Evolutionary conservation across 495 filamentous ascomycete species (phyloP), one percentile per base, ranked within the genome.

Genomic region (Daldinia loculata): DNA sequence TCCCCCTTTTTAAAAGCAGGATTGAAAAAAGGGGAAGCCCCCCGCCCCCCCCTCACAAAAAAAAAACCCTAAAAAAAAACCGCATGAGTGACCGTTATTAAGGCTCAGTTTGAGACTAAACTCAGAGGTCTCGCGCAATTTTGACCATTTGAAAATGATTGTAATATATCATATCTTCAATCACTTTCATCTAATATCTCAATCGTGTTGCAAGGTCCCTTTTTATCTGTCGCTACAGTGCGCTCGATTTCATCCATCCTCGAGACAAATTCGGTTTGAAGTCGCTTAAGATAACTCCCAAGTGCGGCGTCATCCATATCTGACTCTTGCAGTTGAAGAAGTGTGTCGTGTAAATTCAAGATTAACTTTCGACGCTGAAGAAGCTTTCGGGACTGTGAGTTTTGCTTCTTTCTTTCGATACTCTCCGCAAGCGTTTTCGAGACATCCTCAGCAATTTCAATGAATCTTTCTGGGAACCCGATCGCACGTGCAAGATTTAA

Each of bases 261-360:
- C 11, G 83, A 72, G 5, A 90, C 85, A 75, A 97, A 97, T 57
- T 97, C 91, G 57, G 86, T 87, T 74, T 95, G 91, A 22, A 97
- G 78, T 39, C 85, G 86, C 53, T 80, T 83, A 60, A 98, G 76
- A 85, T 92, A 95, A 19, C 80, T 80, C 6, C 78, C 77, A 19
- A 98, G 79, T 0, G 84, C 82, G 4, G 82, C 81, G 6, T 87
- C 88, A 34, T 92, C 86, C 88, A 97, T 90, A 4, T 80, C 85
- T 0, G 92, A 89, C 15, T 89, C 82, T 6, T 84, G 79, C 0
- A 91, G 90, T 63, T 96, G 90, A 14, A 87, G 72, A n/a, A 98
- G 81, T 56, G 91, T 88, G 70, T 95, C 92, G 24, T 88, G 85
- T 38, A 99, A 77, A 29, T 86, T 89, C 19, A 96, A 82, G 6